A percentile compares a stretch with the other conserved stretches of the same genome.
These are phyloP conservation scores for Cyberlindnera xylosilytica DNA, from an alignment of 805 yeast genomes.

Conservation along the genomic window DNA sequence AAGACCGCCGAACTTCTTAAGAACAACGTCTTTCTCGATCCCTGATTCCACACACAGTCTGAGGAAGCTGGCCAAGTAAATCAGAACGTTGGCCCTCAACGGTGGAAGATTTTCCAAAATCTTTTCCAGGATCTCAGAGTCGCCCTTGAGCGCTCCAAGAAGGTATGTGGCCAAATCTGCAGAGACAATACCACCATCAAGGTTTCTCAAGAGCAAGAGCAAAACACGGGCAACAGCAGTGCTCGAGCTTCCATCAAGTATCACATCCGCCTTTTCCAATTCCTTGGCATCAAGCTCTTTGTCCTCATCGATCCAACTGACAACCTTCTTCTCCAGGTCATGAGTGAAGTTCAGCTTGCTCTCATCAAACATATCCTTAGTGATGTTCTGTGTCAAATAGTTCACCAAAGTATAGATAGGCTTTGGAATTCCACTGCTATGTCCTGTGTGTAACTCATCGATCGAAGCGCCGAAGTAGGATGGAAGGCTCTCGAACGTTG, in stretches of 20 bases:
- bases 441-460: conserved; percentile 27
- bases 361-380: conserved; percentile 28
- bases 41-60: conserved; percentile 30
- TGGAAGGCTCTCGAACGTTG: conserved; percentile 22
- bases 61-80: conserved; percentile 38
- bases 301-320: conserved; percentile 22
- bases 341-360: conserved; percentile 19
- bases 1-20: conserved; percentile 29
- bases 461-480: conserved; percentile 32
- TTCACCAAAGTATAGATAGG: conserved; percentile 30
- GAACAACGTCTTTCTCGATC: conserved; percentile 19
- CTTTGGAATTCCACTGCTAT: conserved; percentile 30
- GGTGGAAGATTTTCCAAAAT: conserved; percentile 39
- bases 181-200: conserved; percentile 42
- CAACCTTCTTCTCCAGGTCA: conserved; percentile 22
- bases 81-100: conserved; percentile 38
- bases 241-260: conserved; percentile 21
- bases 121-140: conserved; percentile 29
- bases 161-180: conserved; percentile 28
- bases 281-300: conserved; percentile 19
- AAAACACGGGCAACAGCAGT: conserved; percentile 29
- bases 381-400: conserved; percentile 27
- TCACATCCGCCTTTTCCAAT: conserved; percentile 17
- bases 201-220: conserved; percentile 29
- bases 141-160: conserved; percentile 24